phyloP scores from a whole-genome alignment of 1,139 yeast genomes.

The Candida gigantensis region DNA sequence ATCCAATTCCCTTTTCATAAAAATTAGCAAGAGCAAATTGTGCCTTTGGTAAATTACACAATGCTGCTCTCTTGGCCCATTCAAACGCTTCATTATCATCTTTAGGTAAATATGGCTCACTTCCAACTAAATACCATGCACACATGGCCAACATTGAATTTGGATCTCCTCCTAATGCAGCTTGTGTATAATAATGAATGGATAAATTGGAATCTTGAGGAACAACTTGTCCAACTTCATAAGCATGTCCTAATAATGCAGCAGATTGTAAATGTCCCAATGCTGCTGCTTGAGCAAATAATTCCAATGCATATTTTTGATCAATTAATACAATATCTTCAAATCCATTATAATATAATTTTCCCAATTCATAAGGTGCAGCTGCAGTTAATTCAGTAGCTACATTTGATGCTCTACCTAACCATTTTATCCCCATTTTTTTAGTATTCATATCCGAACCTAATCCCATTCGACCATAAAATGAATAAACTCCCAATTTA shows the following conservation, averaged over 20 bases:
- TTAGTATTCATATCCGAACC: constrained; percentile 67
- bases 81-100: constrained; percentile 89
- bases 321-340: constrained; percentile 86
- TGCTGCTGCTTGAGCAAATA: constrained; percentile 87
- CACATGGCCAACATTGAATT: constrained; percentile 91
- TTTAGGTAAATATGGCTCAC: constrained; percentile 74
- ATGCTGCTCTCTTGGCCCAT: constrained; percentile 91
- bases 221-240: constrained; percentile 80
- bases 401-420: constrained; percentile 78
- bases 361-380: constrained; percentile 91
- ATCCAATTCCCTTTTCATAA: constrained; percentile 85
- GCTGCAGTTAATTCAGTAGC: constrained; percentile 86
- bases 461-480: constrained; percentile 82
- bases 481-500: constrained; percentile 84
- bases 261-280: constrained; percentile 84
- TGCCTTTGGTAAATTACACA: constrained; percentile 72
- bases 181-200: constrained; percentile 89
- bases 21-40: constrained; percentile 87
- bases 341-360: constrained; percentile 81
- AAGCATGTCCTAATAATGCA: constrained; percentile 74
- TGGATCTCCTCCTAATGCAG: constrained; percentile 86
- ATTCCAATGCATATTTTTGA: constrained; percentile 77
- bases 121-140: constrained; percentile 95
- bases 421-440: constrained; percentile 90
- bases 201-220: constrained; percentile 83